A percentile compares a stretch with the other conserved stretches of the same genome.
Conservation (phyloP, 1,284 basidiomycete species). For the Trametes hirsuta region DNA sequence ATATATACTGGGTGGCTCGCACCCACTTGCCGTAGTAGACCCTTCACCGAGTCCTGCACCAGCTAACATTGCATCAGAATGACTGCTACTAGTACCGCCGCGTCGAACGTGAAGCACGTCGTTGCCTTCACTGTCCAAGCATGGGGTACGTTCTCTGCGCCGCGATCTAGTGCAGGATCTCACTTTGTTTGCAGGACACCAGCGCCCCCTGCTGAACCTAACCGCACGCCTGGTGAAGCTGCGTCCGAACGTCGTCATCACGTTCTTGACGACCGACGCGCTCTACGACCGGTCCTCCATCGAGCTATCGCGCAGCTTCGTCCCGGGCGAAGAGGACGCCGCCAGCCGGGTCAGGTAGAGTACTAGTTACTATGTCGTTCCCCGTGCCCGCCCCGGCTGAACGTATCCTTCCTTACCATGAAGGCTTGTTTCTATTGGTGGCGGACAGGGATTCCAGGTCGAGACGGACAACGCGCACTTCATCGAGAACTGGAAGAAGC, state of each 20-base stretch:
- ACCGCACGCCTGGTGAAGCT: conserved; percentile 4
- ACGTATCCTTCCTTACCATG: not conserved
- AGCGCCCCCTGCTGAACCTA: conserved; percentile 5
- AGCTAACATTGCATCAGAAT: not conserved
- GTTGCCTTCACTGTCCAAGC: conserved; percentile 1
- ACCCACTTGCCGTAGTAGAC: too few species aligned
- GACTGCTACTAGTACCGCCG: not conserved
- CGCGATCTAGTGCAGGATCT: too few species aligned
- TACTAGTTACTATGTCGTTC: not conserved
- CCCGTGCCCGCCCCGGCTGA: too few species aligned
- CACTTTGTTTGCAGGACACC: not conserved
- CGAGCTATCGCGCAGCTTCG: conserved; percentile 12
- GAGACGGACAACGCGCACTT: not conserved
- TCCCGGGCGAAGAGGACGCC: not conserved
- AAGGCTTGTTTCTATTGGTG: not conserved
- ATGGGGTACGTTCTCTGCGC: not conserved
- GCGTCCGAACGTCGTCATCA: not conserved
- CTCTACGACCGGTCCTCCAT: not conserved
- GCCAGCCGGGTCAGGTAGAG: not conserved
- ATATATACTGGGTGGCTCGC: too few species aligned
- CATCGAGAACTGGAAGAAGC: not conserved
- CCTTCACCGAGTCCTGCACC: not conserved
- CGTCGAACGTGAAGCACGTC: not conserved
- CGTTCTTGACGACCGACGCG: not conserved
- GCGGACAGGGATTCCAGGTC: not conserved